These are phyloP conservation scores for Carnegiea gigantea DNA, from an alignment of 179 eudicot species.

Conservation along the genomic window DNA sequence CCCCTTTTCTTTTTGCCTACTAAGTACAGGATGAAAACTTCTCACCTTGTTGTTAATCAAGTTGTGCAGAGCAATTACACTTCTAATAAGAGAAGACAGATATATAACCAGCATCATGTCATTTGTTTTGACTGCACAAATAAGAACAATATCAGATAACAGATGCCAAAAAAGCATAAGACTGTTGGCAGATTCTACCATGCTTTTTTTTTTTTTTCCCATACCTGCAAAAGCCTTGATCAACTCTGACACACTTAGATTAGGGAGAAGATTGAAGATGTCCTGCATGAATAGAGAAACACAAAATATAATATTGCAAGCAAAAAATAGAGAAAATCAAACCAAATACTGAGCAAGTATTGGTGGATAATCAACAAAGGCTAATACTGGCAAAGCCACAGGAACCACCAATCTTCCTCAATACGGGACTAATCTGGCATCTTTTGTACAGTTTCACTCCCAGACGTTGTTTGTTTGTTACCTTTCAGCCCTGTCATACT, in stretches of 20 bases:
- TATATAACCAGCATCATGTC: conserved; percentile 98
- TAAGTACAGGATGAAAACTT: not conserved
- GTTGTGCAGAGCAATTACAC: conserved; percentile 96
- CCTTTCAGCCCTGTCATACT: not conserved
- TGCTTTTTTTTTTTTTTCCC: not conserved
- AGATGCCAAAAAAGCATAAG: conserved; percentile 8
- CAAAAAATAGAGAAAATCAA: not conserved
- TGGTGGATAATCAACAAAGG: not conserved
- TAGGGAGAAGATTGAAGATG: conserved; percentile 90
- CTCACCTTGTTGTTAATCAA: conserved; percentile 97
- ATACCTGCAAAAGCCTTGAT: conserved; percentile 87
- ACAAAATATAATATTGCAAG: not conserved
- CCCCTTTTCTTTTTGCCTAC: not conserved
- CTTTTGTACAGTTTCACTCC: not conserved
- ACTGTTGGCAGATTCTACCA: not conserved
- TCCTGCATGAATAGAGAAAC: conserved; percentile 38
- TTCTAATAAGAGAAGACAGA: conserved; percentile 87
- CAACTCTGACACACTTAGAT: conserved; percentile 74
- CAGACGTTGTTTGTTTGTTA: not conserved
- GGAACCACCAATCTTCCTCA: not conserved
- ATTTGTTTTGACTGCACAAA: conserved; percentile 80
- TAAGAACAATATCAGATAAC: conserved; percentile 1
- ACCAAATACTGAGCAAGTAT: not conserved
- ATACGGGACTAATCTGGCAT: not conserved
- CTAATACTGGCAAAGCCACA: not conserved